These are phyloP conservation scores for Beta macrorhiza DNA, from an alignment of 179 eudicot genomes.

Conservation along the genomic window DNA sequence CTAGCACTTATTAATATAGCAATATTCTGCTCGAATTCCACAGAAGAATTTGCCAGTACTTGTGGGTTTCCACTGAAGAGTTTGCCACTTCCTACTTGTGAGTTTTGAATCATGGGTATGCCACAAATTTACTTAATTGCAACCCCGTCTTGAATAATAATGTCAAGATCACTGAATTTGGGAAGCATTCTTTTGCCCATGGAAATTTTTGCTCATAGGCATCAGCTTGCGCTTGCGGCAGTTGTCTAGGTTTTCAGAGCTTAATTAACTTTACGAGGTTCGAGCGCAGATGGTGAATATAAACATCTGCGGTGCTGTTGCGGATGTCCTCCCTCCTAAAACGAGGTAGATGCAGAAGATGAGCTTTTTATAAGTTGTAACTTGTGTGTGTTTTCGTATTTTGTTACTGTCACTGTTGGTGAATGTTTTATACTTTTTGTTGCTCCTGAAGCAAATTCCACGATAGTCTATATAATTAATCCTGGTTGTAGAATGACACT, in stretches of 20 bases:
- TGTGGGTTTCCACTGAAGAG: not conserved
- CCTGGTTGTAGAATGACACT: conserved; percentile 14
- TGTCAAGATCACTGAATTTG: conserved; percentile 11
- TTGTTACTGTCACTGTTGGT: not conserved
- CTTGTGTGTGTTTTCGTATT: not conserved
- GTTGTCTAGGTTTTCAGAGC: not conserved
- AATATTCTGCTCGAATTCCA: conserved; percentile 13
- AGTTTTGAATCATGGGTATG: not conserved
- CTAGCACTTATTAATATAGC: conserved; percentile 1
- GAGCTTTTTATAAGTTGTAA: not conserved
- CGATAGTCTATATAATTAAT: not conserved
- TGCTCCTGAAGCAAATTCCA: not conserved
- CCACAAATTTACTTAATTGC: not conserved
- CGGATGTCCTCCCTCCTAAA: not conserved
- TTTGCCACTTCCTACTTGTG: not conserved
- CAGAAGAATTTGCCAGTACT: not conserved
- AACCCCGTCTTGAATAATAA: conserved; percentile 2
- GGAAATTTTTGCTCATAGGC: conserved; percentile 18
- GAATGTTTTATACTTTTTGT: not conserved
- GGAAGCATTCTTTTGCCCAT: conserved; percentile 19
- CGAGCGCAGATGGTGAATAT: not conserved
- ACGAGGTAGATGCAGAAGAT: conserved; percentile 10
- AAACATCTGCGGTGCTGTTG: not conserved
- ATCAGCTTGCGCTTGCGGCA: conserved; percentile 5
- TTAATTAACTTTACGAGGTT: not conserved